These are phyloP conservation scores for Elsinoe necatrix DNA, from an alignment of 2,329 filamentous ascomycete species.

Conservation along the genomic window DNA sequence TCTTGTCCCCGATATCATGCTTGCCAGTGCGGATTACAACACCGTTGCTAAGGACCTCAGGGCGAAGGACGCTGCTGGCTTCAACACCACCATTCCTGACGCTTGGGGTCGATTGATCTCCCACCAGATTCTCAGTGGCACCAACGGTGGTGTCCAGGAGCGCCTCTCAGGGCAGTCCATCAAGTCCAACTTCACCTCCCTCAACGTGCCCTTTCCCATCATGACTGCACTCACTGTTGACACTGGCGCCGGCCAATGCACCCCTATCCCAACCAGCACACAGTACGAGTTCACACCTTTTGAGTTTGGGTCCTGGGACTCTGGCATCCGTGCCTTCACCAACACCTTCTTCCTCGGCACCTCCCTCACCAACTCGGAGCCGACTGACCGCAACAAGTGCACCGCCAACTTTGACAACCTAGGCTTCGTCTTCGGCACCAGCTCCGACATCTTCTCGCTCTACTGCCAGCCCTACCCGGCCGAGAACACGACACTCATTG, in stretches of 20 bases:
- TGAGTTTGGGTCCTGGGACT: conserved; percentile 59
- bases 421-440: conserved; percentile 41
- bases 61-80: conserved; percentile 34
- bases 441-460: conserved; percentile 35
- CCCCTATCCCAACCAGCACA: conserved; percentile 43
- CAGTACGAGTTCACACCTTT: conserved; percentile 59
- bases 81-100: conserved; percentile 34
- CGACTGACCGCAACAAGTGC: conserved; percentile 35
- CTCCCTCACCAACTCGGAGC: conserved; percentile 44
- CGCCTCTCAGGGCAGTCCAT: conserved; percentile 30
- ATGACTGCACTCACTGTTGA: conserved; percentile 36
- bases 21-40: conserved; percentile 25
- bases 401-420: conserved; percentile 42
- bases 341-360: conserved; percentile 54
- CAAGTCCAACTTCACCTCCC: conserved; percentile 34
- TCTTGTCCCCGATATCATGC: conserved; percentile 30
- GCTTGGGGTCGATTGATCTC: conserved; percentile 35
- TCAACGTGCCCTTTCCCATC: conserved; percentile 38
- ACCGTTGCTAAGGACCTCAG: conserved; percentile 29
- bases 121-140: conserved; percentile 33
- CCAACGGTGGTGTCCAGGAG: conserved; percentile 31
- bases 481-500: conserved; percentile 21
- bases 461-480: conserved; percentile 24
- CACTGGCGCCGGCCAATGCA: conserved; percentile 32
- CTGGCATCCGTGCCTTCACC: conserved; percentile 51